Conservation (phyloP, 805 yeast genomes). For the Saccharomycopsis synnaedendra region DNA sequence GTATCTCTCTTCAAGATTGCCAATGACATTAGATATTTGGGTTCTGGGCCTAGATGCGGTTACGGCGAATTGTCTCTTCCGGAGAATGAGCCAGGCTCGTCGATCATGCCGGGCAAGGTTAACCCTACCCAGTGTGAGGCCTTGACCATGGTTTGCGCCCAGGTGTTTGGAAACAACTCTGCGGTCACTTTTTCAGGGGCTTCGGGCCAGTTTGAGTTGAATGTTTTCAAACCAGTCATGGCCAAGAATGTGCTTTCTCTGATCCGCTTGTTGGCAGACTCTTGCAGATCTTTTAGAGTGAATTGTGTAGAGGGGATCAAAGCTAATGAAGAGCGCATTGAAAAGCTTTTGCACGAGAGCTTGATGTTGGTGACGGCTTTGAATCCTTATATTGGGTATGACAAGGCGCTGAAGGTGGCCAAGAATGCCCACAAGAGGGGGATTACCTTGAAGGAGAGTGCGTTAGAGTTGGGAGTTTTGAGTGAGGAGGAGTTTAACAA, state of each 20-base stretch:
- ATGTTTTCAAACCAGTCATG: conserved; percentile 95
- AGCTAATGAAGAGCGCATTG: conserved; percentile 82
- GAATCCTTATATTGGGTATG: conserved; percentile 98
- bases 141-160: conserved; percentile 94
- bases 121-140: conserved; percentile 99
- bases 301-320: conserved; percentile 90
- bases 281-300: conserved; percentile 75
- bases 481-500: conserved; percentile 79
- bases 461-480: conserved; percentile 80
- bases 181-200: conserved; percentile 96
- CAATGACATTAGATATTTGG: conserved; percentile 94
- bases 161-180: conserved; percentile 93
- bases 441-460: conserved; percentile 86
- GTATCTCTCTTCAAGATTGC: conserved; percentile 91
- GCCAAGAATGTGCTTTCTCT: conserved; percentile 82
- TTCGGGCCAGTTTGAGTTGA: conserved; percentile 95
- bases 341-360: conserved; percentile 81
- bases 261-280: conserved; percentile 81
- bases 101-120: conserved; percentile 99
- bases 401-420: conserved; percentile 93
- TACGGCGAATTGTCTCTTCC: conserved; percentile 93
- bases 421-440: conserved; percentile 98
- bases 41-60: conserved; percentile 99
- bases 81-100: conserved; percentile 98
- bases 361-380: conserved; percentile 96